Base-by-base conservation (phyloP, 148 eudicot genomes). In the Polygonum aviculare region DNA sequence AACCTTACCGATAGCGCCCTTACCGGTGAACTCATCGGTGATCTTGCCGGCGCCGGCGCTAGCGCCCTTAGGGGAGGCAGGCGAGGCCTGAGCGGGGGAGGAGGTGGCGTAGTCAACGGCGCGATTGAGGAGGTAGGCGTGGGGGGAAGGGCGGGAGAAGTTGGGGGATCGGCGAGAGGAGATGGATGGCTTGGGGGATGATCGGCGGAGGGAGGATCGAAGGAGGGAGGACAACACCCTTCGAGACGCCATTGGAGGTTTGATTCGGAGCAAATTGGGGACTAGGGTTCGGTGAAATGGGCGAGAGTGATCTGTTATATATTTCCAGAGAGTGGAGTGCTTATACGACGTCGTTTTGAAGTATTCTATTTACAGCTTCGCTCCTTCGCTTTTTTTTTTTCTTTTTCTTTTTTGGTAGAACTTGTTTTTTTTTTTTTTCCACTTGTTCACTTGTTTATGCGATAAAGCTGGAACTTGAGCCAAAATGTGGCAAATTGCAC, bases 1-100 rank as follows among this genome's bases (percentile, higher is more conserved):
- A 26, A 94, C 98, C 81, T 89, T 75, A 7, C 97, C 98, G 74
- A 94, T 72, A 18, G 98, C 41, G 1, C 98, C 98, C 18, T 89
- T 84, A 57, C 63, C 4, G 35, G 98, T 94, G 76, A 88, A 92
- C 77, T 90, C 96, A 63, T 94, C 94, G 0, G 90, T 88, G 81
- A 94, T 83, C 87, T 92, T 89, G 0, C 98, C 93, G 10, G 31
- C 15, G 0, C 74, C 70, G 0, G 59, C 65, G 0, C 49, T 40
- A 0, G 75, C 47, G 0, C 77, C 51, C 47, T 75, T 79, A 5
- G 86, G 72, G 0, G 84, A 12, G 1, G 84, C 33, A 3, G 82
- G 10, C 0, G 63, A 21, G 22, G 85, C 44, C 18, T 49, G 47
- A 4, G 88, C 85, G 2, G 88, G 78, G 15, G 90, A 75, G 35